Evolutionary conservation across 2,329 filamentous ascomycete genomes (phyloP), one percentile per base, ranked within the genome.

Genomic region (Colletotrichum cuscutae): DNA sequence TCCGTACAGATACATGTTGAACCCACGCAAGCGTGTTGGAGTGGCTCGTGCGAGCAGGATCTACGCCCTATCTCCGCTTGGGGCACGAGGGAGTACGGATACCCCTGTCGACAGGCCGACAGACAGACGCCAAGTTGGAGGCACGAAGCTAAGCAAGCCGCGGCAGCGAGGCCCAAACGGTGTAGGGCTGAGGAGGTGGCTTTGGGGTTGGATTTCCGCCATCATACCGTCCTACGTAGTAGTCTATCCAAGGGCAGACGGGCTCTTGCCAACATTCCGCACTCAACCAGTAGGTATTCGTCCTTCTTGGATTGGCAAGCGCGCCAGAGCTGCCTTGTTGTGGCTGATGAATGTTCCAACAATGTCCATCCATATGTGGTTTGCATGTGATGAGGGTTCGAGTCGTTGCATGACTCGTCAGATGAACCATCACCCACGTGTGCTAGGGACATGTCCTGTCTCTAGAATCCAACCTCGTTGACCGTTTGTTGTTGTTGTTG

Each of bases 111-210:
- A 0, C 2, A 28, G 46, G 66, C 32, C 22, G 32, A 0, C 2
- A 28, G 56, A 13, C 30, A 49, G 56, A 61, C 70, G 66, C 70
- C 60, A 65, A 72, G 70, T 70, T 72, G 54, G 60, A 65, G 56
- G 60, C 60, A 65, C 52, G 54, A 52, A 52, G 56, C 66, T 70
- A 65, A 42, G 37, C 37, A 42, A 42, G 15, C 37, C 37, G 37
- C 13, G 53, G 59, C 61, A 49, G 63, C 49, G 49, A 72, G 60
- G 70, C 54, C 70, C 9, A 65, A 70, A 70, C 66, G 66, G 60
- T 72, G 65, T 72, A 72, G 70, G 70, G 70, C 70, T 72, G 70
- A 72, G 65, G 69, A 54, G 54, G 56, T 54, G 61, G 42, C 42
- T 49, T 59, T 59, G 11, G 22, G n/a, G 28, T 26, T 69, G 70